Conservation (phyloP, 495 filamentous ascomycete genomes). For the Mycothermus thermophilus region DNA sequence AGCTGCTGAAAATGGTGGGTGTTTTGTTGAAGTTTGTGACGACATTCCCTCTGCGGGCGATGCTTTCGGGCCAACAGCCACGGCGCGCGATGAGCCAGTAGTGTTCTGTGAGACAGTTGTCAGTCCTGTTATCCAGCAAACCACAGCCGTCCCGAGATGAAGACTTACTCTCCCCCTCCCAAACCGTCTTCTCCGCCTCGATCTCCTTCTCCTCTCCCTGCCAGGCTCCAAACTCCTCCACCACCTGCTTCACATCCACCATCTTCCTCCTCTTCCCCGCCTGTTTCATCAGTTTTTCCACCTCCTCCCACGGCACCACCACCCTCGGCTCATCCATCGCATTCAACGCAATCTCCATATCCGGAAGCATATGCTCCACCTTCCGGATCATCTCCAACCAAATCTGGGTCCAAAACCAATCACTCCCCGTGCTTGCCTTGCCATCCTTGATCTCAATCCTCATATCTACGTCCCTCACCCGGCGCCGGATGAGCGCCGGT, state of each 20-base stretch:
- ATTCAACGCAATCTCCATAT: conserved; percentile 61
- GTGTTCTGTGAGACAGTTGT: conserved; percentile 25
- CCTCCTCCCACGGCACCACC: conserved; percentile 51
- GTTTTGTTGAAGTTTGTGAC: conserved; percentile 25
- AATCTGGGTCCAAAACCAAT: conserved; percentile 51
- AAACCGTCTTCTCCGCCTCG: conserved; percentile 19
- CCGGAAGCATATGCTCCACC: conserved; percentile 47
- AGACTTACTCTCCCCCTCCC: conserved; percentile 32
- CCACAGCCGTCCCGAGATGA: too few species aligned
- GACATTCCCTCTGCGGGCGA: conserved; percentile 34
- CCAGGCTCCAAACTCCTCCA: conserved; percentile 19
- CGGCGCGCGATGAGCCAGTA: conserved; percentile 50
- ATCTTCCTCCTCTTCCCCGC: conserved; percentile 38
- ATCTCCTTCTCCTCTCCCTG: conserved; percentile 16
- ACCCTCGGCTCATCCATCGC: conserved; percentile 55
- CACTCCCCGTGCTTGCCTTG: conserved; percentile 38
- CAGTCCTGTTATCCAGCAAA: conserved; percentile 10
- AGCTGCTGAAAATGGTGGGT: conserved; percentile 30
- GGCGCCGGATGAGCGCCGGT: conserved; percentile 41
- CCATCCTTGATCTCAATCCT: conserved; percentile 43
- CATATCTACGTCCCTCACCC: conserved; percentile 42
- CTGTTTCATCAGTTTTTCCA: conserved; percentile 40
- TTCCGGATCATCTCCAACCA: conserved; percentile 43
- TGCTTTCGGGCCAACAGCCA: conserved; percentile 47
- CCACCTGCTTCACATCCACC: conserved; percentile 16